Evolutionary conservation across 768 basidiomycete species (phyloP), one percentile per base, ranked within the genome.

Genomic region (Serendipita indica): DNA sequence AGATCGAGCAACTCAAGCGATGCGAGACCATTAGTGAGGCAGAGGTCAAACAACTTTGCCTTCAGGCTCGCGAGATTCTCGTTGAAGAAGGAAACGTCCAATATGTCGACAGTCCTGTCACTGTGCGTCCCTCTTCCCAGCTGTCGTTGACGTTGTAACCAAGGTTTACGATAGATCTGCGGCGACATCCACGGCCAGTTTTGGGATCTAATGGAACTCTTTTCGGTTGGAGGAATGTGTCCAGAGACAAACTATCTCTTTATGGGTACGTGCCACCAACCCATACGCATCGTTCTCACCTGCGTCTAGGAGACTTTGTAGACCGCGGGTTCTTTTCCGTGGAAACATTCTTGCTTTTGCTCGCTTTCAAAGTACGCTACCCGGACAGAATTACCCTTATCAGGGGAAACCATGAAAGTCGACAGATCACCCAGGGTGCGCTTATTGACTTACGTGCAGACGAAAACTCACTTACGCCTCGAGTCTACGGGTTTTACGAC

Each of bases 21-120:
- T 98, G 94, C 72, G 89, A 96, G 66, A 86, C 87, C 60, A 93
- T 99, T 65, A 88, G 91, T 27, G 94, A 99, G 70, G 86, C 89
- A 61, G 84, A 94, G 65, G 96, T 99, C 63, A 97, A 96, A 69
- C 78, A 86, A 64, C 78, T 99, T 5, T 99, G 94, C 72, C 75
- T 92, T 65, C 97, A 96, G 68, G 96, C 96, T 25, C 79, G 92
- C 60, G 96, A 98, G 73, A 93, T 97, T 59, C 75, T 97, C 32
- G 89, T 97, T 65, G 94, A 98, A 71, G 94, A 98, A 71, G 94
- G 87, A 2, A 99, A 99, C 69, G 92, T 99, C 1, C 93, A 97
- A 69, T 81, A 84, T 63, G 87, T 98, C 33, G 93, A 97, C 72
- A 84, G 91, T 43, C 94, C 94, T 13, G 92, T 97, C 13, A 97